These are phyloP conservation scores for Circinella umbellata DNA, from an alignment of 371 early-diverging fungal species.

Conservation along the genomic window DNA sequence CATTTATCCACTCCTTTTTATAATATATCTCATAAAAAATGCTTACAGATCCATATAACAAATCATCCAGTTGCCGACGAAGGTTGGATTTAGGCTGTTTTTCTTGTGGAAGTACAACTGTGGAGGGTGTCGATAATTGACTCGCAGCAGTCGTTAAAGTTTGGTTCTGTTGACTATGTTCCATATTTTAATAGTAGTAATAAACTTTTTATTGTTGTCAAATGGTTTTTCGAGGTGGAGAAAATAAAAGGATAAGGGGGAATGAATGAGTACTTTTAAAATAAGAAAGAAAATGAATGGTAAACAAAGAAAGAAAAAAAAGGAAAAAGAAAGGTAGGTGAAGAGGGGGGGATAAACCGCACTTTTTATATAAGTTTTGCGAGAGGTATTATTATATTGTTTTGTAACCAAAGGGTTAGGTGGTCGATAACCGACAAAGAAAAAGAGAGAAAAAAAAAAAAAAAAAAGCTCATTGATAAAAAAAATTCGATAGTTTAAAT, in stretches of 20 bases:
- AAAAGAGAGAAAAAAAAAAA: neutral
- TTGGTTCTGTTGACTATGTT: conserved; percentile 6
- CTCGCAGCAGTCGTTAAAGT: conserved; percentile 7
- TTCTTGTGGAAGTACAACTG: neutral
- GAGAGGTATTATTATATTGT: too few species aligned
- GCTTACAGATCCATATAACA: conserved; percentile 29
- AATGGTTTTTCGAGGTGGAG: neutral
- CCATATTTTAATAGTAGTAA: neutral
- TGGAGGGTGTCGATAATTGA: neutral
- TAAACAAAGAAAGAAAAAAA: neutral
- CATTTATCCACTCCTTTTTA: too few species aligned
- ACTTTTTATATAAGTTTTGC: too few species aligned
- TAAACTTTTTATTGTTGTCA: neutral
- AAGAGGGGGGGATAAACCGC: neutral
- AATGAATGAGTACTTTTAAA: neutral
- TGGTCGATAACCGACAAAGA: conserved; percentile 4
- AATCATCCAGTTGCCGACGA: conserved; percentile 28
- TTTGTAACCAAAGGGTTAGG: neutral
- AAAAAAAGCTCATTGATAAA: conserved; percentile 1
- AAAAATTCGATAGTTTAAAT: neutral
- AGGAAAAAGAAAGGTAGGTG: neutral
- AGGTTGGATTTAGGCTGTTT: conserved; percentile 18
- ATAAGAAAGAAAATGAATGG: neutral
- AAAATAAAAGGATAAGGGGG: neutral
- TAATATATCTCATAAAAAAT: too few species aligned